A percentile compares a stretch with the other conserved stretches of the same genome.
These are phyloP conservation scores for Nitzschia palea DNA, from an alignment of 108 stramenopile species.

Conservation along the genomic window DNA sequence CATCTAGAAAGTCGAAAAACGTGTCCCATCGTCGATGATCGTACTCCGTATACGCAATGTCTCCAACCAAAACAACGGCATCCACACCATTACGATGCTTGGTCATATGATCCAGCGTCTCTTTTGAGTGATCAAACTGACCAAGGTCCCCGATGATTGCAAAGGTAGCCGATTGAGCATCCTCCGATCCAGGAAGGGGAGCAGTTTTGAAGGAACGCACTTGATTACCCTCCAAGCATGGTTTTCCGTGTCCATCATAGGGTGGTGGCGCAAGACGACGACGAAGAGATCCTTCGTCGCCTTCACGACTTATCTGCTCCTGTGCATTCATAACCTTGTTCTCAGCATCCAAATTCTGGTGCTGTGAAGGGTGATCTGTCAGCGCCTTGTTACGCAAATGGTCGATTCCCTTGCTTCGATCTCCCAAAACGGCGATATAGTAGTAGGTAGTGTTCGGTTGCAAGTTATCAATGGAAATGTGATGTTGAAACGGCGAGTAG, in stretches of 20 bases:
- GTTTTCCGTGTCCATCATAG: conserved; percentile 30
- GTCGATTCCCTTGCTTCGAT: conserved; percentile 23
- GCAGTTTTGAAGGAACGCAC: conserved; percentile 48
- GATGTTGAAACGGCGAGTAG: conserved; percentile 52
- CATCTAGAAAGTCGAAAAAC: conserved; percentile 80
- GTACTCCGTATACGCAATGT: conserved; percentile 73
- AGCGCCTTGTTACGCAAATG: conserved; percentile 1
- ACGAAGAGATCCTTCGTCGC: conserved; percentile 3
- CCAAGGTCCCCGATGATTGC: conserved; percentile 56
- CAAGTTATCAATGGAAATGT: conserved; percentile 58
- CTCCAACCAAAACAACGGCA: conserved; percentile 72
- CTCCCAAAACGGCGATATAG: conserved; percentile 48
- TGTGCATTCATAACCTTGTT: conserved; percentile 15
- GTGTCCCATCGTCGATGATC: conserved; percentile 83
- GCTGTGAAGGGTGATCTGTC: conserved; percentile 6
- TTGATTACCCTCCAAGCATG: conserved; percentile 29
- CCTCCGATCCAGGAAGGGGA: conserved; percentile 6
- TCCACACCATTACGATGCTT: conserved; percentile 38
- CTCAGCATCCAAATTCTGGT: conserved; percentile 16
- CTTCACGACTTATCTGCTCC: conserved; percentile 2
- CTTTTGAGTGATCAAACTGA: conserved; percentile 46
- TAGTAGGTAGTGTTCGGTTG: conserved; percentile 61
- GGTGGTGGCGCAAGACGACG: conserved; percentile 21
- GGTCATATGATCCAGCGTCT: conserved; percentile 39
- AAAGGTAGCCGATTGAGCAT: conserved; percentile 22